Base-by-base conservation (phyloP, 768 basidiomycete species). In the Leccinum incarnatum region DNA sequence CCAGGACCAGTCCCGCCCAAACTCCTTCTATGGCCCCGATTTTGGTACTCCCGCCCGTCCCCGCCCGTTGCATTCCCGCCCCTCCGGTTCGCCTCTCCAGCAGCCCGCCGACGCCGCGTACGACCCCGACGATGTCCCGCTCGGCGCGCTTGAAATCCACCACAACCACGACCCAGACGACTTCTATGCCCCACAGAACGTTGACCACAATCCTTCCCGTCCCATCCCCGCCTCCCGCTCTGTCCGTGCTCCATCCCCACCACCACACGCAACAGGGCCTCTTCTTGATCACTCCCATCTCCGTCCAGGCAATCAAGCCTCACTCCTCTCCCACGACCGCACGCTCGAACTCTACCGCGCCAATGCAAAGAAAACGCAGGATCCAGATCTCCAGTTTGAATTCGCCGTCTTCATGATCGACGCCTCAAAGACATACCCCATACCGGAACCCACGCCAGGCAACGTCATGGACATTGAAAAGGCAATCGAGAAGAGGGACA, bases 361-460 rank as follows among this genome's bases (percentile, higher is more conserved):
- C 47, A 99, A 99, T 74, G 97, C 96, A 32, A 97, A 96, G 78
- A 98, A 98, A 78, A 97, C 95, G 0, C 94, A 97, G 77, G 94
- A 98, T 73, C 95, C 96, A 0, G 93, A 98, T 68, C 78, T 98
- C 56, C 95, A 96, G 72, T 98, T 95, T 79, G 97, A 99, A 72
- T 98, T 99, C 65, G 93, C 96, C 42, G 93, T 95, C 9, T 98
- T 98, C 81, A 95, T 98, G 91, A 90, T 99, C 70, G 97, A 98
- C 69, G 93, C 95, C 51, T 91, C 94, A 51, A 97, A 96, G 75
- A 86, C 89, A 2, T 84, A 94, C 71, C 88, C 89, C 45, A 86
- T 91, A 57, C 91, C 92, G 5, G 77, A 76, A 3, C 81, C 77
- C 15, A 87, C 88, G 2, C 80, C 84, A 0, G 88, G 84, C 30